These are phyloP conservation scores for Xylaria sp. DNA, from an alignment of 2,329 filamentous ascomycete species.

Conservation along the genomic window DNA sequence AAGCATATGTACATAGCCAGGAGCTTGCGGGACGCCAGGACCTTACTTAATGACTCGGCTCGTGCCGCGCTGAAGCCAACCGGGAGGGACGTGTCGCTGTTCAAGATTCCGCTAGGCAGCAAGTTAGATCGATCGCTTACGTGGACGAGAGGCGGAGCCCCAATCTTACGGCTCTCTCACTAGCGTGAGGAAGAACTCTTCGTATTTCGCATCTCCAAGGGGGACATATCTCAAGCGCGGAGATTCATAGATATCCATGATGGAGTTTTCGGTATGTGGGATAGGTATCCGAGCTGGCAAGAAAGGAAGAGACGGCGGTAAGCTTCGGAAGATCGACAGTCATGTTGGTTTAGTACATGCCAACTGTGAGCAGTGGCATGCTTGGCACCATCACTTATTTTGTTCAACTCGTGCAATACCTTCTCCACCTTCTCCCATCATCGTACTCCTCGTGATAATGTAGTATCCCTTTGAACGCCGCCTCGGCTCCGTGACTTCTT, in stretches of 20 bases:
- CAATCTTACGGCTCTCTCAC: conserved; percentile 31
- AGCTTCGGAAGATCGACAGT: too few relatives aligned
- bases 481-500: too few relatives aligned
- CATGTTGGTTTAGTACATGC: too few relatives aligned
- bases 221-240: conserved; percentile 26
- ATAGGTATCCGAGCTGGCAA: too few relatives aligned
- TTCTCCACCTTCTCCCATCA: too few relatives aligned
- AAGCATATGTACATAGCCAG: conserved; percentile 34
- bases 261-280: not conserved
- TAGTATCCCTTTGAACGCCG: too few relatives aligned
- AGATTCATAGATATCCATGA: conserved; percentile 29
- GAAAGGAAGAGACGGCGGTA: too few relatives aligned
- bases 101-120: conserved; percentile 23
- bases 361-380: too few relatives aligned
- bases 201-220: conserved; percentile 15
- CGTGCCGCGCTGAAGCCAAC: conserved; percentile 4
- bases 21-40: conserved; percentile 18
- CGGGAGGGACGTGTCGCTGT: conserved; percentile 25
- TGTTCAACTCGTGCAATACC: not conserved
- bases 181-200: conserved; percentile 24
- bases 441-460: too few relatives aligned
- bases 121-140: conserved; percentile 9
- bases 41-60: not conserved
- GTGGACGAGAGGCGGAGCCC: not conserved
- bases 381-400: too few relatives aligned